phyloP scores from a whole-genome alignment of 2,329 filamentous ascomycete species.

The Paecilomyces formosus region DNA sequence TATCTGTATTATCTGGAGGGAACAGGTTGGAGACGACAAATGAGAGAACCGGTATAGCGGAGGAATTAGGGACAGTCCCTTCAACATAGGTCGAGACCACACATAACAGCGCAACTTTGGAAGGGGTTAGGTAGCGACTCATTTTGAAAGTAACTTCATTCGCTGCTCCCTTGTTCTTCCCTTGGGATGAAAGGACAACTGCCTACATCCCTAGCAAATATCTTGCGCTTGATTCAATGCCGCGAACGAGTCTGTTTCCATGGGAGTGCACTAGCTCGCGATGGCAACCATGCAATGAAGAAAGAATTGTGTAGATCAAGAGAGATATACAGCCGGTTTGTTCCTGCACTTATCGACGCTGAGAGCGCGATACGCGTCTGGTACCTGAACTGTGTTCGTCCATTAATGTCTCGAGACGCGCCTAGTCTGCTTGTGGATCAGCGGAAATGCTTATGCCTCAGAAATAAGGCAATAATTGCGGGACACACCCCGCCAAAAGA shows the following conservation, averaged over 20 bases:
- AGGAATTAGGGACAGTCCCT: constrained; percentile 58
- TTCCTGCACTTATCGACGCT: not conserved
- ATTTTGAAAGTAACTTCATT: constrained; percentile 38
- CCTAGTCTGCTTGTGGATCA: not conserved
- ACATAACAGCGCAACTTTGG: constrained; percentile 74
- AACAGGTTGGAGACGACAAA: constrained; percentile 69
- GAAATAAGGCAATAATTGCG: not conserved
- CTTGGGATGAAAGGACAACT: not conserved
- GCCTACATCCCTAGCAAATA: not conserved
- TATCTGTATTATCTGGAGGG: constrained; percentile 26
- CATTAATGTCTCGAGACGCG: not conserved
- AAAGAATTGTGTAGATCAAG: too few species aligned
- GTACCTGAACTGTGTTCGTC: not conserved
- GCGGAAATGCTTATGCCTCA: not conserved
- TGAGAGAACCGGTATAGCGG: constrained; percentile 68
- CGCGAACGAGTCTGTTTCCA: not conserved
- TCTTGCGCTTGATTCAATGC: not conserved
- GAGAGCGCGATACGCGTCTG: not conserved
- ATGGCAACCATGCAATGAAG: too few species aligned
- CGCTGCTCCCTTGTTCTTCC: not conserved
- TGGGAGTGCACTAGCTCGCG: not conserved
- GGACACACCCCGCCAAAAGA: not conserved
- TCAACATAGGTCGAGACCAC: constrained; percentile 77
- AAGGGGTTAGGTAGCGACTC: constrained; percentile 79
- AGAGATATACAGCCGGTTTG: not conserved